Evolutionary conservation across 2,329 filamentous ascomycete species (phyloP).

Genomic region (Phyllachora maydis): DNA sequence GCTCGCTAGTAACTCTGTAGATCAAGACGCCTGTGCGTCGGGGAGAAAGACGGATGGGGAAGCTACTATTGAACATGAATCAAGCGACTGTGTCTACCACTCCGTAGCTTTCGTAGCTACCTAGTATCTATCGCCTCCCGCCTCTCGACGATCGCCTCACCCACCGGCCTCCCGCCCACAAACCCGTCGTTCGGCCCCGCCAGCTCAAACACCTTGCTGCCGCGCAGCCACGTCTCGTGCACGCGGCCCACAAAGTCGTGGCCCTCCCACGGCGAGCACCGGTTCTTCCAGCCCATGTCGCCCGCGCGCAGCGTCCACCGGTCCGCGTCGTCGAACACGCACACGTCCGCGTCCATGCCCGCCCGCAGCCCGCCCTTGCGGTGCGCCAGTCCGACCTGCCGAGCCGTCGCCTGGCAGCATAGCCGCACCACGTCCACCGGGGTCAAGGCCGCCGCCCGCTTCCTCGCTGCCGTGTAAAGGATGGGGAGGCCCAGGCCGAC

Average conservation of each 20-base stretch:
- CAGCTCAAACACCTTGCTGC: slow-evolving; percentile 51
- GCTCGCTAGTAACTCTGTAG: too few relatives aligned
- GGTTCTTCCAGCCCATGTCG: slow-evolving; percentile 89
- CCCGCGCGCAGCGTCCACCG: slow-evolving; percentile 52
- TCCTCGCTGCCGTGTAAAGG: slow-evolving; percentile 56
- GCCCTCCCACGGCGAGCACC: slow-evolving; percentile 78
- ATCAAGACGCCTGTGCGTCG: too few relatives aligned
- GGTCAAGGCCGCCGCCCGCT: slow-evolving; percentile 29
- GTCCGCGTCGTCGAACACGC: slow-evolving; percentile 73
- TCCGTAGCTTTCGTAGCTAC: too few relatives aligned
- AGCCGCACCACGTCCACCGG: slow-evolving; percentile 67
- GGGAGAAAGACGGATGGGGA: too few relatives aligned
- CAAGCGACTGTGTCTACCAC: slow-evolving; percentile 1
- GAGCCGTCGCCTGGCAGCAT: slow-evolving; percentile 71
- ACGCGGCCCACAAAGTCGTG: slow-evolving; percentile 61
- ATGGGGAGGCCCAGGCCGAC: slow-evolving; percentile 87
- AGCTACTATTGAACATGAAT: too few relatives aligned
- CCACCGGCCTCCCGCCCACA: slow-evolving; percentile 22
- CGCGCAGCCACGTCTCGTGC: slow-evolving; percentile 68
- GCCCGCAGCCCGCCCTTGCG: slow-evolving; percentile 63
- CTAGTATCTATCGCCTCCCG: too few relatives aligned
- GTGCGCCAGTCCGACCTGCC: slow-evolving; percentile 67
- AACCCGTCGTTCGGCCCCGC: slow-evolving; percentile 31
- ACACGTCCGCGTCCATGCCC: slow-evolving; percentile 79
- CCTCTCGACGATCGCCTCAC: slow-evolving; percentile 39